Base-by-base conservation (phyloP, 495 filamentous ascomycete genomes). In the Penicillium cosmopolitanum region DNA sequence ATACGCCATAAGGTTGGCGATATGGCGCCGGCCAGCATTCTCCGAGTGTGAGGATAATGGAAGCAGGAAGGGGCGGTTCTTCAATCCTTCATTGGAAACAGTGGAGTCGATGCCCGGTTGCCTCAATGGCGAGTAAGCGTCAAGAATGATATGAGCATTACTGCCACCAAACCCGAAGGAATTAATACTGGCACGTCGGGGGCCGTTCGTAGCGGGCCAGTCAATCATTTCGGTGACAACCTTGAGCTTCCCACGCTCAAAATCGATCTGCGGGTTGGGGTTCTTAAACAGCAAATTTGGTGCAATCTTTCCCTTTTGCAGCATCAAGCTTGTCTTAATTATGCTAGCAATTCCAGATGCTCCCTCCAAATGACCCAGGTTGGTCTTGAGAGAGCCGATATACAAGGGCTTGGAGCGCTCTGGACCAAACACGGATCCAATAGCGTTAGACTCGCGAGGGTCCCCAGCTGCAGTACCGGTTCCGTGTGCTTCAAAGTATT, bases 91-190 rank as follows among this genome's bases (percentile, higher is more conserved):
- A 1, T 38, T 2, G 15, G 36, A 9, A 38, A 38, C 15, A 12
- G 36, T 13, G 36, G 15, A 38, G 12, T 2, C n/a, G 15, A 38
- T 38, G 11, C 36, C 36, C 15, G 36, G 36, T 38, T 38, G 11
- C 36, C 2, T n/a, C 11, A 13, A 38, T 12, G 11, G 12, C 36
- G 8, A 5, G 10, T 44, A 44, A 19, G 13, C 8, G 16, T 88
- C 84, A 3, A 88, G 5, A 42, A 89, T 85, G 13, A 73, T 81
- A 54, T 88, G 85, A 5, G 82, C 74, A 61, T 88, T 88, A 25
- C 78, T 75, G 33, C 86, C 86, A 13, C 86, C 85, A 16, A 67
- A 85, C 81, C 2, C 85, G 54, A 86, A 87, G 2, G 76, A 81
- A 64, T 89, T 89, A n/a, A 89, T 77, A 58, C 81, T 85, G 0